Conservation (phyloP, 2,329 filamentous ascomycete species). For the Hypoxylon rubiginosum region DNA sequence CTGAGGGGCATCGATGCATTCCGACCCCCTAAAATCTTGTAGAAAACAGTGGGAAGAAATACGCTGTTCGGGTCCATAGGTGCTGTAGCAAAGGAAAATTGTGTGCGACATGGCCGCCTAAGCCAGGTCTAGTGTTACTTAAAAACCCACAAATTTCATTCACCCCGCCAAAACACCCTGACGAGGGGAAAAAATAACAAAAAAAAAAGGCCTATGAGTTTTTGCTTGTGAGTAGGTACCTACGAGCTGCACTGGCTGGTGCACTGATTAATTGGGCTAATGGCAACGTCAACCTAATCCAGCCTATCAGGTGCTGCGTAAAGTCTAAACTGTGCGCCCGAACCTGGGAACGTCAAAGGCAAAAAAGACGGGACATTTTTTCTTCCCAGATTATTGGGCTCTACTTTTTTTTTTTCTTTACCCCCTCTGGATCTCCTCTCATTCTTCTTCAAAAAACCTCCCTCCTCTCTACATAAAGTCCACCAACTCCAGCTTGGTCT, state of each 20-base stretch:
- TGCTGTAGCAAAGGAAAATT: neutral
- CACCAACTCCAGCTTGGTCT: slow-evolving; percentile 48
- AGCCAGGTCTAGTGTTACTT: slow-evolving; percentile 20
- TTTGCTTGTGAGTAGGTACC: too few species aligned
- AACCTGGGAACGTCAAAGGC: slow-evolving; percentile 38
- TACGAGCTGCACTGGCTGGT: slow-evolving; percentile 13
- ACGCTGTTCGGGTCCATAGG: neutral
- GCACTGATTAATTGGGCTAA: slow-evolving; percentile 2
- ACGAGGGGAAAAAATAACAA: slow-evolving; percentile 3
- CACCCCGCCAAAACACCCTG: slow-evolving; percentile 19
- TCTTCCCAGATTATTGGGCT: slow-evolving; percentile 15
- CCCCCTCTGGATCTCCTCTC: slow-evolving; percentile 34
- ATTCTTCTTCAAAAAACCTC: slow-evolving; percentile 29
- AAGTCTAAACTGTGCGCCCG: slow-evolving; percentile 2
- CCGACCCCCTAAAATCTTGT: slow-evolving; percentile 13
- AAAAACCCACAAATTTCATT: slow-evolving; percentile 31
- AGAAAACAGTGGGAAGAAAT: slow-evolving; percentile 14
- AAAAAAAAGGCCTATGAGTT: slow-evolving; percentile 7
- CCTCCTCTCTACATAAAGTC: slow-evolving; percentile 41
- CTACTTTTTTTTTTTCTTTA: slow-evolving; percentile 31
- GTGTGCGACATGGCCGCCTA: slow-evolving; percentile 18
- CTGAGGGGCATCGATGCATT: neutral
- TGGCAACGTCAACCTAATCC: slow-evolving; percentile 4
- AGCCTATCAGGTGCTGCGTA: neutral
- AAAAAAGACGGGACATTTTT: slow-evolving; percentile 38